Evolutionary conservation across 805 yeast species (phyloP).

Genomic region (Kluyveromyces lactis): DNA sequence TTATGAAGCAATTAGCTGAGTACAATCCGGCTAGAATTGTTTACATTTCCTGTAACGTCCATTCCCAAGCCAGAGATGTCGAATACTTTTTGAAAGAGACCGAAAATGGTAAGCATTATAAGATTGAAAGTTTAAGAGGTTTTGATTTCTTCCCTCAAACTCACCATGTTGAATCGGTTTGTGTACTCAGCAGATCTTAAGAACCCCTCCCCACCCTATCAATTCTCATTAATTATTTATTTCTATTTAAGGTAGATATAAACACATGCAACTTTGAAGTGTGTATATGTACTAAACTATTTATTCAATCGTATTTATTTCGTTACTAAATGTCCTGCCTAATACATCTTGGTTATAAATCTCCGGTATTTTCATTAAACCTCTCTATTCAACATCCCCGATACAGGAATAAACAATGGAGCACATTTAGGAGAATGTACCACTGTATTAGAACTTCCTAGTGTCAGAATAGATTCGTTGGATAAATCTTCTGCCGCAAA

Average conservation of each 20-base stretch:
- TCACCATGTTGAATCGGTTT: conserved; percentile 84
- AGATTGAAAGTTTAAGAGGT: conserved; percentile 78
- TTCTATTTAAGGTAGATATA: too few species aligned
- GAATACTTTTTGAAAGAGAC: conserved; percentile 72
- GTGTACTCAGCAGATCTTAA: conserved; percentile 44
- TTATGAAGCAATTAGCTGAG: conserved; percentile 74
- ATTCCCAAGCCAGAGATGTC: conserved; percentile 92
- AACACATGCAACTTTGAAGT: too few species aligned
- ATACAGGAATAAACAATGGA: background rate
- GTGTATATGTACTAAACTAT: too few species aligned
- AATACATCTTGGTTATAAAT: too few species aligned
- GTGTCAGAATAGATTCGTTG: too few species aligned
- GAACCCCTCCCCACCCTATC: background rate
- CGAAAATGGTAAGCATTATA: conserved; percentile 51
- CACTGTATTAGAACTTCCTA: background rate
- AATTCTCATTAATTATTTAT: too few species aligned
- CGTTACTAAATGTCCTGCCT: too few species aligned
- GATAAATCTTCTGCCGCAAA: too few species aligned
- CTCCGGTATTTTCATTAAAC: too few species aligned
- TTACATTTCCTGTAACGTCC: conserved; percentile 96
- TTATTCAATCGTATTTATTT: too few species aligned
- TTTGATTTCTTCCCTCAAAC: conserved; percentile 97
- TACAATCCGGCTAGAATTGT: conserved; percentile 82
- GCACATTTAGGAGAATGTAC: background rate
- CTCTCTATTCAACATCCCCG: too few species aligned